Conservation (phyloP, 148 eudicot species). For the Agrostemma githago region DNA sequence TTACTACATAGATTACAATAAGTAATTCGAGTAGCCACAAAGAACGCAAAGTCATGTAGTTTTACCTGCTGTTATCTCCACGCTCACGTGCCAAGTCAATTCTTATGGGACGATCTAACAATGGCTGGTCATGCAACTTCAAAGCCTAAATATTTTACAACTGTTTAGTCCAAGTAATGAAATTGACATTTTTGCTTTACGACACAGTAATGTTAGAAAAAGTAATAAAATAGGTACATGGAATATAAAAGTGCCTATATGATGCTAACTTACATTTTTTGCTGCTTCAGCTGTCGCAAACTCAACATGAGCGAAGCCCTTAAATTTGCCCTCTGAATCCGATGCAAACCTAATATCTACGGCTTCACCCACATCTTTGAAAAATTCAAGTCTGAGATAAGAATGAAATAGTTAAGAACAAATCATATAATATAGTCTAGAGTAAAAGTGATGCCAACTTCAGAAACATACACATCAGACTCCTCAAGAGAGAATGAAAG, state of each 20-base stretch:
- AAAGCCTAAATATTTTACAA: slow-evolving; percentile 42
- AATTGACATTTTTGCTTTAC: background rate
- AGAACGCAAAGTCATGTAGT: background rate
- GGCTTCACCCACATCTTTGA: slow-evolving; percentile 58
- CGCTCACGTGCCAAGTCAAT: slow-evolving; percentile 70
- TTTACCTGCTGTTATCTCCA: slow-evolving; percentile 59
- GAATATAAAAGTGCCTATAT: no score
- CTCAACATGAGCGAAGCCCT: slow-evolving; percentile 86
- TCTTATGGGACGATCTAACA: slow-evolving; percentile 48
- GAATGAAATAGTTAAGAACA: background rate
- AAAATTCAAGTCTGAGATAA: slow-evolving; percentile 57
- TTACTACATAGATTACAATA: background rate
- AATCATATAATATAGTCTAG: background rate
- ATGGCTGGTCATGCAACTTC: slow-evolving; percentile 44
- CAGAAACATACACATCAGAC: slow-evolving; percentile 55
- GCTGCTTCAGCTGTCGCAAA: slow-evolving; percentile 72
- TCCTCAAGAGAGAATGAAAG: slow-evolving; percentile 51
- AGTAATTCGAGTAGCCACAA: no score
- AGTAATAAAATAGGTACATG: no score
- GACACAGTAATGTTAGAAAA: no score
- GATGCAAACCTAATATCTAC: slow-evolving; percentile 56
- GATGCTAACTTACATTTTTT: slow-evolving; percentile 40
- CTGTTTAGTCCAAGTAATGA: background rate
- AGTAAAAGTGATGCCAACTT: background rate
- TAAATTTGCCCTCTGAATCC: slow-evolving; percentile 45